phyloP scores from a whole-genome alignment of 2,329 filamentous ascomycete species.

The Claviceps monticola region DNA sequence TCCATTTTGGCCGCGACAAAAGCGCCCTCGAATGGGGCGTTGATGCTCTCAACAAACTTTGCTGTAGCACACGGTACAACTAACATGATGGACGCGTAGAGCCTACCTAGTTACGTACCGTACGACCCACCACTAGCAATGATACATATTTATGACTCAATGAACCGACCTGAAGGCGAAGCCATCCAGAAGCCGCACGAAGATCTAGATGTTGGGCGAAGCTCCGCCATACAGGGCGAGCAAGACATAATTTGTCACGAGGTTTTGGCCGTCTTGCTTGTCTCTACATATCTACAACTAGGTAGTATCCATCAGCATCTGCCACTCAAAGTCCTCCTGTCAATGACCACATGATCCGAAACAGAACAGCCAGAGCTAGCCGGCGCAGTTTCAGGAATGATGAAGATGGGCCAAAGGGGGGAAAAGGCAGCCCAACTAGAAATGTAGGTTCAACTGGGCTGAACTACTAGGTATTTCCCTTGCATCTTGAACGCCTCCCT shows the following conservation, averaged over 20 bases:
- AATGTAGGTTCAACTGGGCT: too few relatives aligned
- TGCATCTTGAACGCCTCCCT: too few relatives aligned
- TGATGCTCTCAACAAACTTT: background rate
- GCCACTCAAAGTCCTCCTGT: background rate
- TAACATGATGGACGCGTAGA: too few relatives aligned
- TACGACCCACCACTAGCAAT: too few relatives aligned
- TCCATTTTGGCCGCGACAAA: background rate
- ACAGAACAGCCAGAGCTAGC: background rate
- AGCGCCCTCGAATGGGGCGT: background rate
- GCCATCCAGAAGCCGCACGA: background rate
- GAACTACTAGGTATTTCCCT: too few relatives aligned
- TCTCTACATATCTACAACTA: background rate
- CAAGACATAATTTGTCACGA: conserved; percentile 5
- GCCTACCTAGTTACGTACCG: too few relatives aligned
- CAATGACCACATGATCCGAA: background rate
- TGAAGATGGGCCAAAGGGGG: conserved; percentile 5
- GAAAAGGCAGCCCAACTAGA: background rate
- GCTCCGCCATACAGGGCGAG: conserved; percentile 5
- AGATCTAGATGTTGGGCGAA: background rate
- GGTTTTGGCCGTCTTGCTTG: background rate
- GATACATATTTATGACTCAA: background rate
- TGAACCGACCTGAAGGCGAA: background rate
- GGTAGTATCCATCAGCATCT: background rate
- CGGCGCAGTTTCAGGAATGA: conserved; percentile 8
- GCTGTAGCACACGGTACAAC: too few relatives aligned